These are phyloP conservation scores for Talaromyces trachyspermus DNA, from an alignment of 495 filamentous ascomycete species.

Conservation along the genomic window DNA sequence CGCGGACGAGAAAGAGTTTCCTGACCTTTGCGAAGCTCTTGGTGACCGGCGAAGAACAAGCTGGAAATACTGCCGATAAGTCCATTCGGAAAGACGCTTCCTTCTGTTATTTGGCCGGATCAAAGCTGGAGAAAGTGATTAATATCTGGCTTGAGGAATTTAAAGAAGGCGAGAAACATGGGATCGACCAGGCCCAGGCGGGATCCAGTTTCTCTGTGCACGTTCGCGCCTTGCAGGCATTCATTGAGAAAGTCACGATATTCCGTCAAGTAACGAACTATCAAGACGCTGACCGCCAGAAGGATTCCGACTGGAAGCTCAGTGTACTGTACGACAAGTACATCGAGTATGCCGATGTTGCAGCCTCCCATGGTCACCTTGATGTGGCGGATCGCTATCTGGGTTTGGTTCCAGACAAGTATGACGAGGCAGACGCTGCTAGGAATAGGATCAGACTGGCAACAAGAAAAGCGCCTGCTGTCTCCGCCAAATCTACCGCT, in stretches of 20 bases:
- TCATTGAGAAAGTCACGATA: slow-evolving; percentile 97
- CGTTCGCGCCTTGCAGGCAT: slow-evolving; percentile 75
- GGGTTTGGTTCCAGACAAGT: slow-evolving; percentile 75
- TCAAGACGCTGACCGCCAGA: slow-evolving; percentile 63
- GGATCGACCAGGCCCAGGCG: slow-evolving; percentile 55
- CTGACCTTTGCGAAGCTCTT: slow-evolving; percentile 92
- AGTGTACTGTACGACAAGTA: slow-evolving; percentile 87
- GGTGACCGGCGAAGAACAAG: slow-evolving; percentile 79
- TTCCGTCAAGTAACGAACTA: slow-evolving; percentile 94
- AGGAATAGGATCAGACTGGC: slow-evolving; percentile 81
- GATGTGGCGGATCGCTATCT: slow-evolving; percentile 85
- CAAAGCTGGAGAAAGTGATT: slow-evolving; percentile 95
- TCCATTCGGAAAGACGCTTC: slow-evolving; percentile 75
- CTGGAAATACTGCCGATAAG: slow-evolving; percentile 37
- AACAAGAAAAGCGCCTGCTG: slow-evolving; percentile 53
- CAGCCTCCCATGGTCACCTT: slow-evolving; percentile 82
- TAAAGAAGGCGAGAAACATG: slow-evolving; percentile 69
- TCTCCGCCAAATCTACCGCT: slow-evolving; percentile 15
- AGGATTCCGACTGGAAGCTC: slow-evolving; percentile 79
- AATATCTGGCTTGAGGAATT: slow-evolving; percentile 88
- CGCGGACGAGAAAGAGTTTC: slow-evolving; percentile 81
- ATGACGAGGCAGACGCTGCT: slow-evolving; percentile 83
- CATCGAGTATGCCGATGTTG: slow-evolving; percentile 91
- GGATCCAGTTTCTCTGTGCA: slow-evolving; percentile 88
- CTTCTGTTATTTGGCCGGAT: slow-evolving; percentile 92